Conservation (phyloP, 495 filamentous ascomycete genomes). For the Cercophora sp. region DNA sequence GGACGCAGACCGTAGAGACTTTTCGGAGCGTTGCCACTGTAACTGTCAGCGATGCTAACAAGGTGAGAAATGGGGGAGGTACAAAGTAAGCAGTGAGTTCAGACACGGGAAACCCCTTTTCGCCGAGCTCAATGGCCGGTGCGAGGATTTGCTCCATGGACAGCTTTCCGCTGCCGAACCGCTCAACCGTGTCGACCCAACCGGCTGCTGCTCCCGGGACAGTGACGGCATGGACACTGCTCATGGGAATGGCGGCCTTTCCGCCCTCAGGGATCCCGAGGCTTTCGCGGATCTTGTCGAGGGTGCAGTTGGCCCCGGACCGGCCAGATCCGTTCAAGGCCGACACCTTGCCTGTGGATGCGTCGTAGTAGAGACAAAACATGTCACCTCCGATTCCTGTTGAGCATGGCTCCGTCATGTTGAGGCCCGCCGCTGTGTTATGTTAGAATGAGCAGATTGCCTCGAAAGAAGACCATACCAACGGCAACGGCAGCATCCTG, state of each 20-base stretch:
- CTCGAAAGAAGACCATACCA: slow-evolving; percentile 21
- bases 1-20: slow-evolving; percentile 61
- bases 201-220: slow-evolving; percentile 90
- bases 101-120: slow-evolving; percentile 85
- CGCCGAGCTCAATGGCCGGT: slow-evolving; percentile 82
- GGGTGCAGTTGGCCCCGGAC: slow-evolving; percentile 61
- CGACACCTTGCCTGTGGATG: slow-evolving; percentile 72
- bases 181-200: slow-evolving; percentile 89
- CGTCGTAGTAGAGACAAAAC: slow-evolving; percentile 93
- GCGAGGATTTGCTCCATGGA: slow-evolving; percentile 70
- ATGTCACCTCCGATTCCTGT: slow-evolving; percentile 98
- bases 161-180: slow-evolving; percentile 85
- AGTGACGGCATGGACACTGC: slow-evolving; percentile 74
- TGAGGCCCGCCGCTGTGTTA: slow-evolving; percentile 68
- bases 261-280: slow-evolving; percentile 63
- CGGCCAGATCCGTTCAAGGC: slow-evolving; percentile 91
- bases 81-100: slow-evolving; percentile 72
- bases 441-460: neutral
- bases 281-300: slow-evolving; percentile 64
- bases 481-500: slow-evolving; percentile 89
- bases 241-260: slow-evolving; percentile 64
- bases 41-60: neutral
- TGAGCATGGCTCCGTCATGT: slow-evolving; percentile 87
- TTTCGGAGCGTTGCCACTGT: slow-evolving; percentile 66
- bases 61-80: slow-evolving; percentile 29